Conservation (phyloP, 495 filamentous ascomycete genomes). For the Staphylotrichum longicolle region DNA sequence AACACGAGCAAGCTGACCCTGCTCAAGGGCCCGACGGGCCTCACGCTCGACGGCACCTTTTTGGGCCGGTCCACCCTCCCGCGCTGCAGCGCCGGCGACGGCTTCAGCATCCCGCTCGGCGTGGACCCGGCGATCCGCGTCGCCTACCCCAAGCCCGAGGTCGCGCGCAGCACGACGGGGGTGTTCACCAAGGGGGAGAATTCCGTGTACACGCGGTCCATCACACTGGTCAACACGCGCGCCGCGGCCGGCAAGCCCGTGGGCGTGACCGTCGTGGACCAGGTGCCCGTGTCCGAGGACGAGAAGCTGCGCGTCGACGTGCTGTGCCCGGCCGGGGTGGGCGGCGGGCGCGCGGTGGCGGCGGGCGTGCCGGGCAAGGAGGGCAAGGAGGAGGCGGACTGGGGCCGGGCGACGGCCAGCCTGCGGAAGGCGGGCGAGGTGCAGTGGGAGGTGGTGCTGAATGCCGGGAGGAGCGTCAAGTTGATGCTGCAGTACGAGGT, state of each 20-base stretch:
- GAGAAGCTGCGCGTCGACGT: slow-evolving; percentile 58
- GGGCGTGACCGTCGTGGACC: slow-evolving; percentile 59
- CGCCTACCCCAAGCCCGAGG: slow-evolving; percentile 59
- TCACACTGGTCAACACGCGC: slow-evolving; percentile 60
- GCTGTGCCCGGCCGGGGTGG: slow-evolving; percentile 51
- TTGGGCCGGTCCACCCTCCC: slow-evolving; percentile 60
- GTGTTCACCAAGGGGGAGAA: slow-evolving; percentile 58
- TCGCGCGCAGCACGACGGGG: slow-evolving; percentile 52
- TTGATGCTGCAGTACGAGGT: slow-evolving; percentile 65
- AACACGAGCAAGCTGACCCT: slow-evolving; percentile 60
- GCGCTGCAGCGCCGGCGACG: slow-evolving; percentile 58
- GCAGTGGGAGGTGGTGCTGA: slow-evolving; percentile 57
- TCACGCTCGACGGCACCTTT: slow-evolving; percentile 68
- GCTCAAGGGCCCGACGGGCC: slow-evolving; percentile 57
- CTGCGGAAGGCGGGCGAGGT: slow-evolving; percentile 62
- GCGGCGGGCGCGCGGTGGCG: slow-evolving; percentile 42
- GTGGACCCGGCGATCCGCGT: slow-evolving; percentile 64
- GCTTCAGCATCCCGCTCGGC: slow-evolving; percentile 60
- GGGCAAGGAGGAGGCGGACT: slow-evolving; percentile 35
- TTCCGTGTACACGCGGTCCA: slow-evolving; percentile 55
- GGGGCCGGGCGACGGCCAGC: slow-evolving; percentile 49
- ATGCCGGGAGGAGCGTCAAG: slow-evolving; percentile 55
- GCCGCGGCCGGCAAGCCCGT: slow-evolving; percentile 43
- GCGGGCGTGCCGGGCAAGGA: slow-evolving; percentile 37
- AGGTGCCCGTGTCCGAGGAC: slow-evolving; percentile 66